A percentile compares a stretch with the other conserved stretches of the same genome.
These are phyloP conservation scores for Yamadazyma jaroonii DNA, from an alignment of 1,139 yeast genomes.

Conservation along the genomic window DNA sequence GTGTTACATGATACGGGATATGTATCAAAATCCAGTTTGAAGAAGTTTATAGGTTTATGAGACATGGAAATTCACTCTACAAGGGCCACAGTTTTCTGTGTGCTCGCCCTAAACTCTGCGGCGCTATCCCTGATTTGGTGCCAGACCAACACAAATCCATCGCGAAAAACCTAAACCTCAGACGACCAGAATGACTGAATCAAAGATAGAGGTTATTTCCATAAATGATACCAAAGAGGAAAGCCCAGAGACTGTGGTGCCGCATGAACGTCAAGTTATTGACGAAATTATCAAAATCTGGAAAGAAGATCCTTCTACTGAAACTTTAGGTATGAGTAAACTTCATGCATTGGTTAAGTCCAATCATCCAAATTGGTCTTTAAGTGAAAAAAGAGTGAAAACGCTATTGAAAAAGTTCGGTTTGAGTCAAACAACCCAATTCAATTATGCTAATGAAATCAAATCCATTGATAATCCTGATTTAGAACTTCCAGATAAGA, in stretches of 20 bases:
- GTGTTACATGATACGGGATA: conserved; percentile 39
- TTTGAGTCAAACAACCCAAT: conserved; percentile 33
- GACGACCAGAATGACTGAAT: conserved; percentile 3
- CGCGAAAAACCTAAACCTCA: conserved; percentile 3
- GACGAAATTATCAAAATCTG: conserved; percentile 61
- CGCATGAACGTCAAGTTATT: conserved; percentile 64
- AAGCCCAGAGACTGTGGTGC: conserved; percentile 38
- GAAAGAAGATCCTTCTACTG: conserved; percentile 66
- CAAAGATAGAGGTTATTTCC: conserved; percentile 25
- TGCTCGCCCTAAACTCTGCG: too few relatives aligned
- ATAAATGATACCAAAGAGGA: conserved; percentile 29
- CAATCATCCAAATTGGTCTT: conserved; percentile 58
- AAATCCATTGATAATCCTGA: conserved; percentile 52
- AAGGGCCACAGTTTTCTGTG: neutral
- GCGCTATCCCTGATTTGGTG: neutral
- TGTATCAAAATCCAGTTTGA: conserved; percentile 18
- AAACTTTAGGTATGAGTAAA: conserved; percentile 53
- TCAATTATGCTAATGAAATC: conserved; percentile 53
- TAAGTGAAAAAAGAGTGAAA: conserved; percentile 59
- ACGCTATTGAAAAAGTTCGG: conserved; percentile 55
- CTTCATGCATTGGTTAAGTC: conserved; percentile 51
- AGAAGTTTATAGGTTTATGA: conserved; percentile 8
- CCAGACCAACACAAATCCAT: neutral
- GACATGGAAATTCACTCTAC: too few relatives aligned
- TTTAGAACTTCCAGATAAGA: conserved; percentile 44